Base-by-base conservation (phyloP, 805 yeast genomes). In the Pichia occidentalis region DNA sequence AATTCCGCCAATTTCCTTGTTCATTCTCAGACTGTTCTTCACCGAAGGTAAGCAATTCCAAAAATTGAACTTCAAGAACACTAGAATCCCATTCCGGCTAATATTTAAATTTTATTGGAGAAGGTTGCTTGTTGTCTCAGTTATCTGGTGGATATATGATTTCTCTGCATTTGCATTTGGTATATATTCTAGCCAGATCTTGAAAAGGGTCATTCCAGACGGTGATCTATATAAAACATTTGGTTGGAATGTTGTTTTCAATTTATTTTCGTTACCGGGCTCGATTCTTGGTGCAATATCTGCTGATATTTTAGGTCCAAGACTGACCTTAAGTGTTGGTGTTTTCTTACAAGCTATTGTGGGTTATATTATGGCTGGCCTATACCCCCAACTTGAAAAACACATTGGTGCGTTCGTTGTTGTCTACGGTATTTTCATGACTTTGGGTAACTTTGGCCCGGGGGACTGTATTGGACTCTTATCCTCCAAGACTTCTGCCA, bases 371-470 rank as follows among this genome's bases (percentile, higher is more conserved):
- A 81, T 90, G 87, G 86, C 95, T 37, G 90, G 80, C 17, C 61
- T 70, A 33, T 78, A 81, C 54, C 63, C 67, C 22, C 53, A 57
- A 20, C 67, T 90, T 49, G 65, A 67, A 44, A 52, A 72, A 27
- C 73, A 80, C 50, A 68, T 85, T 54, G 96, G 75, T 27, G 90
- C 77, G 0, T 85, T 88, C 51, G 83, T 79, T 34, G 92, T 86
- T 30, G 81, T 83, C 21, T 90, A 81, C 56, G 97, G 97, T 65
- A 77, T 90, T 47, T 90, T 86, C 60, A 66, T 77, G 58, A 70
- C 95, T 7, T 68, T 85, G 34, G 97, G 97, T 53, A 96, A 90
- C 61, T 83, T 88, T 60, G 95, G 95, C 21, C 88, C 95, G 11
- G 97, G 97, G 64, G 85, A 87, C 62, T 85, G 84, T 62, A 81